phyloP scores from a whole-genome alignment of 1,284 basidiomycete species.

The Fistulinella cinereoalba region DNA sequence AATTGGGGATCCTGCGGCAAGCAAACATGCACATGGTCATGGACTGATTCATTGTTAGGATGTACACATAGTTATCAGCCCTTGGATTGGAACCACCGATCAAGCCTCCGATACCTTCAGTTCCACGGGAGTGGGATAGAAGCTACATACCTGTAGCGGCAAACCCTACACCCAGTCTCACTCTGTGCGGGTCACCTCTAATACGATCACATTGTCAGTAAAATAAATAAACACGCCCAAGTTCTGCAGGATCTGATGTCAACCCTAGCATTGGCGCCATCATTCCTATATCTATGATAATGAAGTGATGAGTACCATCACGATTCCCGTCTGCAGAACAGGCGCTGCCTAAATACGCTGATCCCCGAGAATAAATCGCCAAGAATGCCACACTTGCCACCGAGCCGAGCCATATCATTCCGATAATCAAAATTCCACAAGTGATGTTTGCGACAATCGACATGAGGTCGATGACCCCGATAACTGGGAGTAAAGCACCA shows the following conservation, averaged over 20 bases:
- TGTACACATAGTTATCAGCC: not conserved
- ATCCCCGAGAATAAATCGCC: constrained; percentile 48
- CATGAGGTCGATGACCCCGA: constrained; percentile 43
- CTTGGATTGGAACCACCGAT: constrained; percentile 15
- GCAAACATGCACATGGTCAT: too few species aligned
- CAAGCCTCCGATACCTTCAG: constrained; percentile 25
- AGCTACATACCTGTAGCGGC: constrained; percentile 19
- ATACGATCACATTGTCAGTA: too few species aligned
- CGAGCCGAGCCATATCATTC: constrained; percentile 41
- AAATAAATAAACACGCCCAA: constrained; percentile 22
- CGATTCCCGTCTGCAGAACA: too few species aligned
- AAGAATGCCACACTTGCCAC: constrained; percentile 39
- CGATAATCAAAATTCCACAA: constrained; percentile 37
- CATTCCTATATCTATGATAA: constrained; percentile 20
- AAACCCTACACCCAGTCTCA: constrained; percentile 28
- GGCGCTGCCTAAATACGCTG: constrained; percentile 33
- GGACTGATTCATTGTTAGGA: not conserved
- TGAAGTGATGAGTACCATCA: too few species aligned
- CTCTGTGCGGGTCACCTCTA: constrained; percentile 10
- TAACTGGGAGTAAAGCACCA: constrained; percentile 34
- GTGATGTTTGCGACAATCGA: constrained; percentile 32
- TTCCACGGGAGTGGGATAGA: not conserved
- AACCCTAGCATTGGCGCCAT: constrained; percentile 28
- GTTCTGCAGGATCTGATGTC: constrained; percentile 23
- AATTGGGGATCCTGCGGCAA: constrained; percentile 27